Conservation (phyloP, 2,329 filamentous ascomycete genomes). For the Cladosporium sp. region DNA sequence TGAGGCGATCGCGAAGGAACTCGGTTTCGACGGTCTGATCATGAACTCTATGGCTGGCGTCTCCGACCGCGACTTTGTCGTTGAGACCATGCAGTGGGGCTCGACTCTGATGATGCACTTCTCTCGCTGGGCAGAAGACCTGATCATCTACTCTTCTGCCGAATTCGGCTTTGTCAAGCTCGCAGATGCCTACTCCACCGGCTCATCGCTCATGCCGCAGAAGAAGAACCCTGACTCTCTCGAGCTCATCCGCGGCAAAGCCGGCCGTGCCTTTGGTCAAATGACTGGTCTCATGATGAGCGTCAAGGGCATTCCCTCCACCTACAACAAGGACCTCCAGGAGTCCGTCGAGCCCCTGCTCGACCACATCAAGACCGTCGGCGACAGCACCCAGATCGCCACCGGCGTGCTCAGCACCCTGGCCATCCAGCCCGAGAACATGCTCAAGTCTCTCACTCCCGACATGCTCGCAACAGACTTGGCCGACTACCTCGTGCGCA, state of each 20-base stretch:
- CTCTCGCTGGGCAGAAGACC: conserved; percentile 75
- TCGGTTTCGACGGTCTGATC: conserved; percentile 70
- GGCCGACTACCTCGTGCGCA: conserved; percentile 59
- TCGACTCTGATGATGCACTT: conserved; percentile 74
- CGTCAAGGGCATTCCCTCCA: conserved; percentile 69
- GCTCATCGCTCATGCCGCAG: conserved; percentile 73
- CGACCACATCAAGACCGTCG: conserved; percentile 75
- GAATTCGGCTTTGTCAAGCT: conserved; percentile 74
- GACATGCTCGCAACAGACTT: conserved; percentile 77
- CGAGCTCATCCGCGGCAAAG: conserved; percentile 71
- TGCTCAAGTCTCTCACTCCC: conserved; percentile 71
- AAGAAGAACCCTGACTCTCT: conserved; percentile 79
- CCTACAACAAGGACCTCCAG: conserved; percentile 91
- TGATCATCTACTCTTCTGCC: conserved; percentile 74
- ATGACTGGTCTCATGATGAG: conserved; percentile 77
- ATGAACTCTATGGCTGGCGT: conserved; percentile 75
- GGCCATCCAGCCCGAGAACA: conserved; percentile 64
- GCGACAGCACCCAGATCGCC: conserved; percentile 76
- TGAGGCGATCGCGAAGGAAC: conserved; percentile 71
- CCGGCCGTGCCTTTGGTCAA: conserved; percentile 71
- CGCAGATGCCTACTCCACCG: conserved; percentile 75
- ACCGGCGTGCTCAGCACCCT: conserved; percentile 75
- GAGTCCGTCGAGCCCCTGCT: conserved; percentile 82
- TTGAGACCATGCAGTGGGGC: conserved; percentile 77
- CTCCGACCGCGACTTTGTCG: conserved; percentile 74